Base-by-base conservation (phyloP, 495 filamentous ascomycete species). In the Aspergillus asperescens region DNA sequence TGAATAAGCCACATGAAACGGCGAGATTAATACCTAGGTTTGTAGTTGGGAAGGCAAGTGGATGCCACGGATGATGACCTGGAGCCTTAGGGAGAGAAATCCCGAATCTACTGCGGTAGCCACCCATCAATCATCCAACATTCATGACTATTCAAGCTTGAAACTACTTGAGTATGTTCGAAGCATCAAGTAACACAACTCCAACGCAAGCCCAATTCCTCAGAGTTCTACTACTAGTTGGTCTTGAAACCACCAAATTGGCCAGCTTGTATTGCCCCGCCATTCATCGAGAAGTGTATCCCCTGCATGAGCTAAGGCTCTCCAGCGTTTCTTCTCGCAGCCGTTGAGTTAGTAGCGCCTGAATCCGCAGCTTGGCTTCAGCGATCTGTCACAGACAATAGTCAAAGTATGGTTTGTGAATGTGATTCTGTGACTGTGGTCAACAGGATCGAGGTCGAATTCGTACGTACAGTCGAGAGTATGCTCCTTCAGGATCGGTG, bases 261-360 rank as follows among this genome's bases (percentile, higher is more conserved):
- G 22, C 39, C 10, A 23, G 20, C n/a, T 23, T 42, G 39, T 22
- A 24, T 20, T 40, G 16, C 39, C 39, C 39, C 39, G 23, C 39
- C 39, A 22, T n/a, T 24, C 25, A 42, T 13, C 5, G 7, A n/a
- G 39, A 25, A 42, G 39, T 20, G 22, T 20, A 22, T 42, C 39
- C 20, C n/a, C 39, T 42, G 39, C 39, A 42, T 42, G 39, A 25
- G 39, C 22, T 42, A 42, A 42, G 39, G 39, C 25, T 42, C 13
- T 42, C 39, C 23, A 15, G 20, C 23, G 39, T 42, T 42, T 42
- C 39, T 22, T 42, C 39, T 42, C 20, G 39, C 39, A 42, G 39
- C 39, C 39, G 39, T 42, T 42, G 22, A 42, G 20, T 27, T 20
- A 13, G 39, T 42, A 42, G 39, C 22, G 39, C 13, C 12, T 22